These are phyloP conservation scores for Entophlyctis helioformis DNA, from an alignment of 192 early-diverging fungal species.

Conservation along the genomic window DNA sequence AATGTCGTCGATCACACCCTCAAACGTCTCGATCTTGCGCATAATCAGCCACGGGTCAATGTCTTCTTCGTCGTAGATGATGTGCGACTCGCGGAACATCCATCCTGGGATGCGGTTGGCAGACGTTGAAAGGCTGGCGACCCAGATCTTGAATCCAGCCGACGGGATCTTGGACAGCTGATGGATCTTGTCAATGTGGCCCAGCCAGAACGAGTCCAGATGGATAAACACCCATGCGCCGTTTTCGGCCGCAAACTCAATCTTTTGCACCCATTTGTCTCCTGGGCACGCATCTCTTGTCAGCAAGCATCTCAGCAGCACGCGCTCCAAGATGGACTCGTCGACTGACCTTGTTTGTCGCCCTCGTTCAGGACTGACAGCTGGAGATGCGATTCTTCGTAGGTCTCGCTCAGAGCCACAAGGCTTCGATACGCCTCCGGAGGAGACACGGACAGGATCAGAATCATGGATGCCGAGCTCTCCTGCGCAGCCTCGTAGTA, in stretches of 20 bases:
- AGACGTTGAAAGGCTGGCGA: neutral
- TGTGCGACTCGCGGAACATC: neutral
- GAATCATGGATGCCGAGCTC: neutral
- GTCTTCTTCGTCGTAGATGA: neutral
- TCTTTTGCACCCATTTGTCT: conserved; percentile 1
- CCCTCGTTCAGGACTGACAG: conserved; percentile 1
- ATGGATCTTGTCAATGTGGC: neutral
- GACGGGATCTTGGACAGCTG: neutral
- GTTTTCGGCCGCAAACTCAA: neutral
- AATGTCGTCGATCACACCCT: no score
- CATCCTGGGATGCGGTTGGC: neutral
- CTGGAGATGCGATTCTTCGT: conserved; percentile 1
- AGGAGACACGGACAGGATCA: no score
- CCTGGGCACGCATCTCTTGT: no score
- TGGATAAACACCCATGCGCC: conserved; percentile 9
- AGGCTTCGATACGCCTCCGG: neutral
- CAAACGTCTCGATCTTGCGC: no score
- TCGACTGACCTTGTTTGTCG: conserved; percentile 3
- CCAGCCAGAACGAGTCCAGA: conserved; percentile 2
- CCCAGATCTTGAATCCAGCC: neutral
- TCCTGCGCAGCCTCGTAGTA: neutral
- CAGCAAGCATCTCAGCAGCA: no score
- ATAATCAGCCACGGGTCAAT: no score
- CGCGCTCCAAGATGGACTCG: no score
- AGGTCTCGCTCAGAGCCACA: neutral